Conservation (phyloP, 345 rosid species). For the Eucalyptus grandis region DNA sequence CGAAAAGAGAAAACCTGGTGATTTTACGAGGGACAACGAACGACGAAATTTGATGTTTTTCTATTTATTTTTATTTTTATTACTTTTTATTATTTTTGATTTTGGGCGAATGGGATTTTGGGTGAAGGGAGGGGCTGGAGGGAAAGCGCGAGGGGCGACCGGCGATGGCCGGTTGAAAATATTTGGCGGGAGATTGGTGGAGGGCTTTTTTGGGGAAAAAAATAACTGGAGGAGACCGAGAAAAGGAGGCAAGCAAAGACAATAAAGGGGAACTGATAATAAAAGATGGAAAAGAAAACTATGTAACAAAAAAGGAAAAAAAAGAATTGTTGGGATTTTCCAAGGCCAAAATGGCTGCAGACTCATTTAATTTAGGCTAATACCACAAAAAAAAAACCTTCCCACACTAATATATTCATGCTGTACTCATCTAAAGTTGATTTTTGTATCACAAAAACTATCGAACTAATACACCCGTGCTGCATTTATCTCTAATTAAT, state of each 20-base stretch:
- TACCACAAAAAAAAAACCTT: not conserved
- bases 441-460: not conserved
- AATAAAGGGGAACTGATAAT: not conserved
- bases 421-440: not conserved
- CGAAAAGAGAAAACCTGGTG: not conserved
- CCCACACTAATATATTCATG: too few species aligned
- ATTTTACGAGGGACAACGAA: not conserved
- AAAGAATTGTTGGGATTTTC: not conserved
- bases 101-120: not conserved
- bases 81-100: not conserved
- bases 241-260: not conserved
- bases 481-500: too few species aligned
- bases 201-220: not conserved
- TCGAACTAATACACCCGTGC: not conserved
- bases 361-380: not conserved
- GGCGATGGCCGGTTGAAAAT: not conserved
- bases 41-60: not conserved
- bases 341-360: not conserved
- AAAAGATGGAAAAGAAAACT: not conserved
- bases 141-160: not conserved
- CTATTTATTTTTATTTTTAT: not conserved
- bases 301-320: not conserved
- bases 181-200: constrained; percentile 3
- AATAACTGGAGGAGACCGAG: not conserved
- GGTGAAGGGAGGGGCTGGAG: not conserved